phyloP scores from a whole-genome alignment of 768 basidiomycete species.

The Leccinum uliginosum region DNA sequence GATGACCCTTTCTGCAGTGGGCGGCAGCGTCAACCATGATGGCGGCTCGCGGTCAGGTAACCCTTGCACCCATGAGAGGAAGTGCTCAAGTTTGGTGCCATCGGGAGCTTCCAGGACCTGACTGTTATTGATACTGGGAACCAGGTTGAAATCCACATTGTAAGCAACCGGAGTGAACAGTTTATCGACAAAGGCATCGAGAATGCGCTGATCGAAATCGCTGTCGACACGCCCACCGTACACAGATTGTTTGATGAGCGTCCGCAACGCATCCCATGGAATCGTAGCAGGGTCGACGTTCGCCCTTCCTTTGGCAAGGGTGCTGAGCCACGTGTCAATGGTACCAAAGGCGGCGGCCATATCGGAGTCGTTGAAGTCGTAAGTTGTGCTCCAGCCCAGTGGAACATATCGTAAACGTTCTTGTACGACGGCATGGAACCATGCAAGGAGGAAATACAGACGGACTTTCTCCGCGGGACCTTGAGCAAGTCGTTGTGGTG shows the following conservation, averaged over 20 bases:
- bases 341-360: slow-evolving; percentile 89
- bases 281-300: slow-evolving; percentile 91
- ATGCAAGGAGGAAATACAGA: slow-evolving; percentile 92
- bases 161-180: slow-evolving; percentile 87
- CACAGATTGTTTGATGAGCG: slow-evolving; percentile 91
- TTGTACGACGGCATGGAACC: slow-evolving; percentile 98
- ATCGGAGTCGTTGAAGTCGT: slow-evolving; percentile 99
- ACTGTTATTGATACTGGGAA: slow-evolving; percentile 55
- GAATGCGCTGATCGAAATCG: slow-evolving; percentile 88
- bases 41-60: slow-evolving; percentile 93
- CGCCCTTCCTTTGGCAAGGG: slow-evolving; percentile 78
- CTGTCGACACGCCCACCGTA: slow-evolving; percentile 95
- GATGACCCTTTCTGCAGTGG: slow-evolving; percentile 88
- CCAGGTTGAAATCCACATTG: slow-evolving; percentile 89
- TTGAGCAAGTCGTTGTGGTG: slow-evolving; percentile 64
- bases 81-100: slow-evolving; percentile 89
- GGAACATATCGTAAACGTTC: slow-evolving; percentile 96
- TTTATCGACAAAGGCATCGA: slow-evolving; percentile 89
- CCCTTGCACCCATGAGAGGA: slow-evolving; percentile 82
- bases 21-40: slow-evolving; percentile 90
- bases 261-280: slow-evolving; percentile 94
- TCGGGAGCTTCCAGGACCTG: slow-evolving; percentile 74
- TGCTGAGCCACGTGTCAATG: slow-evolving; percentile 85
- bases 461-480: slow-evolving; percentile 93
- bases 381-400: slow-evolving; percentile 92